Conservation (phyloP, 176 grass and related monocot species). For the Hordeum marinum region DNA sequence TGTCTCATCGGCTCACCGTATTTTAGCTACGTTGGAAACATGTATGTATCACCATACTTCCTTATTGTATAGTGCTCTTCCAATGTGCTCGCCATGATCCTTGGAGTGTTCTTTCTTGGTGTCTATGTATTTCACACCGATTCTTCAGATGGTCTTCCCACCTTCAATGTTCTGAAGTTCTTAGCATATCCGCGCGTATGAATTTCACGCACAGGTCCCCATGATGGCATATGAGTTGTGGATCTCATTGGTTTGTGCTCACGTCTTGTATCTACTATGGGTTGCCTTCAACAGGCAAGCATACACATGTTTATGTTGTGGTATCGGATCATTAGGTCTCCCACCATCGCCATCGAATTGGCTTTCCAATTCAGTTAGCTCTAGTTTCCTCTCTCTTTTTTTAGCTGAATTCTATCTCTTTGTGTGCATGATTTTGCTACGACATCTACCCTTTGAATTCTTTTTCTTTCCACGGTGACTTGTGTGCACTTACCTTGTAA, state of each 20-base stretch:
- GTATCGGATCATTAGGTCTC: neutral
- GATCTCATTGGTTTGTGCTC: neutral
- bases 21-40: neutral
- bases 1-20: neutral
- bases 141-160: neutral
- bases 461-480: neutral
- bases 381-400: neutral
- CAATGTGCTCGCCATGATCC: neutral
- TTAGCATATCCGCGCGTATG: neutral
- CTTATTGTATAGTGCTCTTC: neutral
- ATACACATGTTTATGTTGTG: neutral
- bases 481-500: neutral
- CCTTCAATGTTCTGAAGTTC: neutral
- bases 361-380: neutral
- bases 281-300: neutral
- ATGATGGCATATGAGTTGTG: neutral
- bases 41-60: neutral
- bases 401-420: neutral
- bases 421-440: neutral
- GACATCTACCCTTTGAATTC: neutral
- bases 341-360: rapidly evolving
- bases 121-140: neutral
- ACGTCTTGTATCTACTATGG: neutral
- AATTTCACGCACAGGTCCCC: no score
- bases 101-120: neutral